Base-by-base conservation (phyloP, 2,329 filamentous ascomycete species). In the Periconia sp. region DNA sequence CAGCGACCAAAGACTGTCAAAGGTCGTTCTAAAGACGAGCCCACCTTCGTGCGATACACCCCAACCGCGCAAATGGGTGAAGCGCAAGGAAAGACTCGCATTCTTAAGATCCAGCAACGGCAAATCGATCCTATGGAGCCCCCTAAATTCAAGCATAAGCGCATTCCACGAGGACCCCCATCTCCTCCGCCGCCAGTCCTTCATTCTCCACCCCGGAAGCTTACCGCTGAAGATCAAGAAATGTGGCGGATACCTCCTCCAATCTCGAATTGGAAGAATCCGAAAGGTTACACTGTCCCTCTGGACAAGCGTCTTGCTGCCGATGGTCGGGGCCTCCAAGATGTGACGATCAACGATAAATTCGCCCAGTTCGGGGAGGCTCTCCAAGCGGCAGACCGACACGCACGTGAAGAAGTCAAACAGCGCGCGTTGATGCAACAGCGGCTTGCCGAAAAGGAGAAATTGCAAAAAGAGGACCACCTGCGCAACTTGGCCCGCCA, bases 251-350 rank as follows among this genome's bases (percentile, higher is more conserved):
- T 89, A 22, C 86, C 86, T 0, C 91, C 92, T 2, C 89, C 92
- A 0, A 86, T 99, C 2, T 95, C 89, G 15, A 97, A 97, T 71
- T 99, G 94, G 94, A 99, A 99, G 81, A 99, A 99, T 69, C 89
- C 92, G 1, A 97, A 97, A 75, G 94, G 94, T 61, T 99, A 96
- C 66, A 99, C 94, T 0, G 89, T 99, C 1, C 90, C 94, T 0
- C 72, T 99, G 37, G 94, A 99, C 70, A 99, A 99, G 77, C 86
- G 94, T 65, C 75, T 99, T 57, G 94, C 94, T 13, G 92, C 94
- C 7, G 92, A 97, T 69, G 94, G 94, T 10, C 82, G 94, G 61
- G 90, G 90, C 1, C 69, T 99, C 50, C 91, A 96, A 69, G 94
- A 99, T 66, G 85, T 96, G 29, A 87, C 90, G 5, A 97, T 99